These are phyloP conservation scores for Penicillium griseofulvum DNA, from an alignment of 2,329 filamentous ascomycete species.

Conservation along the genomic window DNA sequence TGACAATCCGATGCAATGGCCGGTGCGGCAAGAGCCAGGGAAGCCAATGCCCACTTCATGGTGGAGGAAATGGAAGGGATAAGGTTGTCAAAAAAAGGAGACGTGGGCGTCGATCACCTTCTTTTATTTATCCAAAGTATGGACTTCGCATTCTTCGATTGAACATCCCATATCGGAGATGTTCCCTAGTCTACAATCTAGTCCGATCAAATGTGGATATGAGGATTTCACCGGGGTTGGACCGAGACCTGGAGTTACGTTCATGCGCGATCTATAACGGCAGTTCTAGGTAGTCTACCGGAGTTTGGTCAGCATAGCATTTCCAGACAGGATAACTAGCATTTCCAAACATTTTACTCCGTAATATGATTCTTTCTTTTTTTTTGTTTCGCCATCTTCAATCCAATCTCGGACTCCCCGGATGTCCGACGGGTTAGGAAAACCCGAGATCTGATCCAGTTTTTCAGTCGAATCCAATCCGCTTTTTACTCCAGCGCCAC, in stretches of 20 bases:
- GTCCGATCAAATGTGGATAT: conserved; percentile 1
- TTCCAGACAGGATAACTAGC: no score
- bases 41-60: conserved; percentile 27
- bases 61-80: conserved; percentile 7
- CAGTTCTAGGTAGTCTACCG: background rate
- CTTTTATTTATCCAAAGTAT: background rate
- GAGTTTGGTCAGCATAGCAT: background rate
- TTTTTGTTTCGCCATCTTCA: no score
- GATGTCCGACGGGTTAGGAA: background rate
- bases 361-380: background rate
- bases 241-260: background rate
- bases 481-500: accelerated
- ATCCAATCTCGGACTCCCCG: no score
- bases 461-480: background rate
- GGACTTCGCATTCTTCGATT: background rate
- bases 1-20: conserved; percentile 15
- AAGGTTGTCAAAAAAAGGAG: background rate
- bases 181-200: conserved; percentile 21
- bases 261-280: background rate
- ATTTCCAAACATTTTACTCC: background rate
- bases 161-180: conserved; percentile 17
- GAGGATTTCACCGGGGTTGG: background rate
- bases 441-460: background rate
- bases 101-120: conserved; percentile 8
- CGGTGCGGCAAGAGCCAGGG: conserved; percentile 15